These are phyloP conservation scores for Apostasia ramifera DNA, from an alignment of 106 monocot genomes.

Conservation along the genomic window DNA sequence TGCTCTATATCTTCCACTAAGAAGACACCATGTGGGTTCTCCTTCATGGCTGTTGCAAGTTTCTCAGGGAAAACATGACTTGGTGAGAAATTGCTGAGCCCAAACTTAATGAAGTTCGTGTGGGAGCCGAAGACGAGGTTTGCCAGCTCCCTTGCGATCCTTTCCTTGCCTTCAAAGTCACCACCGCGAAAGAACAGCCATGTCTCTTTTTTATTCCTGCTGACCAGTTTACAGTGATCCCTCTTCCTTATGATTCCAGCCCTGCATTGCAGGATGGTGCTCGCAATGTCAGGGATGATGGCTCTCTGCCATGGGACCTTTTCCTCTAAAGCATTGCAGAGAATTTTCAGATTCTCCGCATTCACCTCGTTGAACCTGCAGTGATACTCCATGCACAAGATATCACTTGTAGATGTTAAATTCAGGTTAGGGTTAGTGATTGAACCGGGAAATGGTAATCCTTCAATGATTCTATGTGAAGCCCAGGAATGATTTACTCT, in stretches of 20 bases:
- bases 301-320: constrained; percentile 60
- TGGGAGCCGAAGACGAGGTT: constrained; percentile 7
- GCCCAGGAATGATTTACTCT: constrained; percentile 8
- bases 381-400: constrained; percentile 27
- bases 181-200: constrained; percentile 79
- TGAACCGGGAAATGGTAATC: constrained; percentile 3
- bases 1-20: constrained; percentile 79
- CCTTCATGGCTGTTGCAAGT: constrained; percentile 42
- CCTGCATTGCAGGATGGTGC: constrained; percentile 61
- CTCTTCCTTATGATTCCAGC: constrained; percentile 68
- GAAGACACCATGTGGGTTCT: constrained; percentile 76
- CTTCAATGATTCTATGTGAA: constrained; percentile 2
- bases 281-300: constrained; percentile 72
- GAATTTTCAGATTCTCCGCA: constrained; percentile 70
- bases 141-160: constrained; percentile 22
- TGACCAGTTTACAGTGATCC: background rate
- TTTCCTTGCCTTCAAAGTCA: constrained; percentile 57
- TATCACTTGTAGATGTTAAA: constrained; percentile 33
- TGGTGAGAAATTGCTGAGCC: constrained; percentile 20
- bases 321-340: constrained; percentile 66
- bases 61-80: constrained; percentile 35
- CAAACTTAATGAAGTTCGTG: constrained; percentile 7
- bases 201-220: constrained; percentile 43
- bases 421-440: constrained; percentile 21
- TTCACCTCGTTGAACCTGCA: constrained; percentile 74